A percentile compares a stretch with the other conserved stretches of the same genome.
Evolutionary conservation across 345 rosid genomes (phyloP).

Genomic region (Populus euphratica): DNA sequence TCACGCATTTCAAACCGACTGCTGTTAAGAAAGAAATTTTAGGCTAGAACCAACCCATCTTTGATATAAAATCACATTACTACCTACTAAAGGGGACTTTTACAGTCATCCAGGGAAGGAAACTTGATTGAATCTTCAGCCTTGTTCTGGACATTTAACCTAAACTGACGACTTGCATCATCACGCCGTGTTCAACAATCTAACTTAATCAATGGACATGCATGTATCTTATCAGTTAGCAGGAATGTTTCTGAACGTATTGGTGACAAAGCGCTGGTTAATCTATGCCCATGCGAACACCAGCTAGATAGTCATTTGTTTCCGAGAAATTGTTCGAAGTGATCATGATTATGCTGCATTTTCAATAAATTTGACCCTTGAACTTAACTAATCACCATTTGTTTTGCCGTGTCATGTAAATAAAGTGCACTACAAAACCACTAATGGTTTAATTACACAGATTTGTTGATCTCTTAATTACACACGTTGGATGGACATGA

Average conservation of each 20-base stretch:
- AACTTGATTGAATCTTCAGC: background rate
- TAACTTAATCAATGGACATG: background rate
- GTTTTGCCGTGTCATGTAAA: background rate
- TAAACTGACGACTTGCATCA: slow-evolving; percentile 2
- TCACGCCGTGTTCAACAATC: background rate
- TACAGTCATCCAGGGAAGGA: background rate
- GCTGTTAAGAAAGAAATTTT: background rate
- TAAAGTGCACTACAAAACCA: background rate
- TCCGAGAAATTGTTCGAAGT: background rate
- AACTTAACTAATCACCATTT: background rate
- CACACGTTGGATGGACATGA: too few relatives aligned
- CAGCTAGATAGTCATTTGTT: slow-evolving; percentile 3
- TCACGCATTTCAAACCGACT: background rate
- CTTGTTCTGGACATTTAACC: slow-evolving; percentile 3
- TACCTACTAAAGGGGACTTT: slow-evolving; percentile 10
- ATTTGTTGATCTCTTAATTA: too few relatives aligned
- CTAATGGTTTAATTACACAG: too few relatives aligned
- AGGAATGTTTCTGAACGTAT: background rate
- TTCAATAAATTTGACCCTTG: background rate
- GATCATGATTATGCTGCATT: background rate
- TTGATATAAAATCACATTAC: background rate
- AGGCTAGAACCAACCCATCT: background rate
- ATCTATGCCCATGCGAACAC: background rate
- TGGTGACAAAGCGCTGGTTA: background rate
- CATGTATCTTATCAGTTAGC: background rate